A percentile compares a stretch with the other conserved stretches of the same genome.
phyloP scores from a whole-genome alignment of 805 yeast species.

The Spathaspora boniae region DNA sequence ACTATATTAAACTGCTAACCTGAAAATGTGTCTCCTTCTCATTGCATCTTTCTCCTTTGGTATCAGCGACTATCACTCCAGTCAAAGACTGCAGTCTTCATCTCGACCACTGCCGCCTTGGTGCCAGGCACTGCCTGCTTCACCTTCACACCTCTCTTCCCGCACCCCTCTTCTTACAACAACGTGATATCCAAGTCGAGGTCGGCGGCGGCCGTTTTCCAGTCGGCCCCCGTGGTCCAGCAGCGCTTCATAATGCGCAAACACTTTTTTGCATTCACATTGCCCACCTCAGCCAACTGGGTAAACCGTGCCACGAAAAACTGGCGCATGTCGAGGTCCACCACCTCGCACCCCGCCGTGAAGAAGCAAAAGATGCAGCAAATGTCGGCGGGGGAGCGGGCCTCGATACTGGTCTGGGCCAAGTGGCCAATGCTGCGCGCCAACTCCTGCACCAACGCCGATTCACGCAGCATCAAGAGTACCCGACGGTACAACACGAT shows the following conservation, averaged over 20 bases:
- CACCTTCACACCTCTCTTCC: too few relatives aligned
- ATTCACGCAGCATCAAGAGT: slow-evolving; percentile 41
- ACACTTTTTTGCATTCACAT: slow-evolving; percentile 42
- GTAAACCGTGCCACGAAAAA: slow-evolving; percentile 39
- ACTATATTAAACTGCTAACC: too few relatives aligned
- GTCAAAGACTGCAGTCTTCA: too few relatives aligned
- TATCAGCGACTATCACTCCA: too few relatives aligned
- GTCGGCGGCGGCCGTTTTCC: slow-evolving; percentile 45
- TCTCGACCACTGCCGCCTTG: too few relatives aligned
- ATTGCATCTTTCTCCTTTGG: too few relatives aligned
- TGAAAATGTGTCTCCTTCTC: too few relatives aligned
- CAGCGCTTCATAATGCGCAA: slow-evolving; percentile 47
- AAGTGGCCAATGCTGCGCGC: slow-evolving; percentile 38
- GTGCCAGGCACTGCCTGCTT: too few relatives aligned
- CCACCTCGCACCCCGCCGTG: slow-evolving; percentile 57
- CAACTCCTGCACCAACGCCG: slow-evolving; percentile 46
- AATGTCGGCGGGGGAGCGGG: slow-evolving; percentile 49
- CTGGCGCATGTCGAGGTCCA: slow-evolving; percentile 31
- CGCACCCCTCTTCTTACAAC: slow-evolving; percentile 25
- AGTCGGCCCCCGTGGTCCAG: slow-evolving; percentile 52
- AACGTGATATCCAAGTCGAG: slow-evolving; percentile 45
- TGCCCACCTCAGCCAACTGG: slow-evolving; percentile 40
- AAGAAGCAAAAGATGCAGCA: slow-evolving; percentile 55
- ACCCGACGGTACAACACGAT: slow-evolving; percentile 58
- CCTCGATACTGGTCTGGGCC: slow-evolving; percentile 37